phyloP scores from a whole-genome alignment of 2,329 filamentous ascomycete species.

The Dendryphion nanum region DNA sequence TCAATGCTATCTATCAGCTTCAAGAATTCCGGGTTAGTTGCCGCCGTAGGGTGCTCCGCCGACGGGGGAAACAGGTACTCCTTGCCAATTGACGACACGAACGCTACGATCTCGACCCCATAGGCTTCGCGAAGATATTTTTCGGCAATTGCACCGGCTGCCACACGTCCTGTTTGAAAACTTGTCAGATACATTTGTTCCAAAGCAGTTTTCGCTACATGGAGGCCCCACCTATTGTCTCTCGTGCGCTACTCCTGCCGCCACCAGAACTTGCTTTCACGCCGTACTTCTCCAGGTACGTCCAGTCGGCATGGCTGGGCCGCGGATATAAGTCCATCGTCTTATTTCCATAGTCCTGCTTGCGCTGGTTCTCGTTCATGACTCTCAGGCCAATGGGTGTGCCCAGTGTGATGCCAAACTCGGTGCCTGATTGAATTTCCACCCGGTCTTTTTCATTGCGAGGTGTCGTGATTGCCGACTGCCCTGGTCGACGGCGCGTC shows the following conservation, averaged over 20 bases:
- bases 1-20: conserved; percentile 69
- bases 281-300: conserved; percentile 96
- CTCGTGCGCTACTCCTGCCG: conserved; percentile 85
- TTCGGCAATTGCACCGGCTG: conserved; percentile 87
- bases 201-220: neutral
- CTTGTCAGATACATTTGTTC: neutral
- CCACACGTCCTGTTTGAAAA: conserved; percentile 64
- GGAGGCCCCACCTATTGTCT: conserved; percentile 71
- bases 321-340: conserved; percentile 92
- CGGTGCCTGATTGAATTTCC: conserved; percentile 88
- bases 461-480: conserved; percentile 86
- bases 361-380: conserved; percentile 88
- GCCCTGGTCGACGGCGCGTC: conserved; percentile 83
- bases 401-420: conserved; percentile 84
- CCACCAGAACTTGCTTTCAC: conserved; percentile 89
- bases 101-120: conserved; percentile 87
- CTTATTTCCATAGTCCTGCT: conserved; percentile 83
- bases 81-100: conserved; percentile 79
- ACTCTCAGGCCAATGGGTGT: conserved; percentile 88
- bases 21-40: conserved; percentile 77
- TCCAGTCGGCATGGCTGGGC: conserved; percentile 93
- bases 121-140: conserved; percentile 82
- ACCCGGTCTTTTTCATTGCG: conserved; percentile 90
- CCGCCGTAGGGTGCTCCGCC: conserved; percentile 60
- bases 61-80: conserved; percentile 75